These are phyloP conservation scores for Poa pratensis DNA, from an alignment of 176 grass and related monocot genomes.

Conservation along the genomic window DNA sequence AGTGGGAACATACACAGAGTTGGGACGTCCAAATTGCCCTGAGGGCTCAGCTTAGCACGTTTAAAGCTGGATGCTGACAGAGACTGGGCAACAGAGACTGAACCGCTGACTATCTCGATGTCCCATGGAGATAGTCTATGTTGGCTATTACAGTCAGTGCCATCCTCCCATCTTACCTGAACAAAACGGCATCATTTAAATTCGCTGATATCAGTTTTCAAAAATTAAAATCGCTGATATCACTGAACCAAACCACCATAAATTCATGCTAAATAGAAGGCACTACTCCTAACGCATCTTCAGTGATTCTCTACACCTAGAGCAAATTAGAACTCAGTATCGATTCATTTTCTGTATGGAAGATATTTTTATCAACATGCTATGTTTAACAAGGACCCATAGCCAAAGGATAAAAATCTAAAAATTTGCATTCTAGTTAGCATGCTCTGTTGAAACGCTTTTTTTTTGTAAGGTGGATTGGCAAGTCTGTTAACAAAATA, in stretches of 20 bases:
- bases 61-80: slow-evolving; percentile 70
- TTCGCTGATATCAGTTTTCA: slow-evolving; percentile 21
- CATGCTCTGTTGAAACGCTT: not conserved
- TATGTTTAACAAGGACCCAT: slow-evolving; percentile 5
- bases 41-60: slow-evolving; percentile 73
- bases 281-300: slow-evolving; percentile 1
- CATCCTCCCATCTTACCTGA: slow-evolving; percentile 88
- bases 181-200: not conserved
- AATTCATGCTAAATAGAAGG: slow-evolving; percentile 31
- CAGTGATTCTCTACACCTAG: slow-evolving; percentile 9
- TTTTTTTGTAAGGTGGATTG: not conserved
- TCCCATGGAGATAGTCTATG: slow-evolving; percentile 94
- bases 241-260: not conserved
- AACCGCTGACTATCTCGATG: slow-evolving; percentile 69
- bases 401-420: not conserved
- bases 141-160: slow-evolving; percentile 56
- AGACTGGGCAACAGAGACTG: slow-evolving; percentile 50
- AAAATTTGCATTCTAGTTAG: not conserved
- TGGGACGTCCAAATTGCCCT: slow-evolving; percentile 64
- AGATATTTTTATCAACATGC: slow-evolving; percentile 15
- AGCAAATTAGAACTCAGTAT: slow-evolving; percentile 2
- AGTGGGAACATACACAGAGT: slow-evolving; percentile 66
- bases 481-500: not conserved
- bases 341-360: not conserved
- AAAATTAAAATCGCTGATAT: not conserved